phyloP scores from a whole-genome alignment of 257 asterid species.

The Misopates orontium region DNA sequence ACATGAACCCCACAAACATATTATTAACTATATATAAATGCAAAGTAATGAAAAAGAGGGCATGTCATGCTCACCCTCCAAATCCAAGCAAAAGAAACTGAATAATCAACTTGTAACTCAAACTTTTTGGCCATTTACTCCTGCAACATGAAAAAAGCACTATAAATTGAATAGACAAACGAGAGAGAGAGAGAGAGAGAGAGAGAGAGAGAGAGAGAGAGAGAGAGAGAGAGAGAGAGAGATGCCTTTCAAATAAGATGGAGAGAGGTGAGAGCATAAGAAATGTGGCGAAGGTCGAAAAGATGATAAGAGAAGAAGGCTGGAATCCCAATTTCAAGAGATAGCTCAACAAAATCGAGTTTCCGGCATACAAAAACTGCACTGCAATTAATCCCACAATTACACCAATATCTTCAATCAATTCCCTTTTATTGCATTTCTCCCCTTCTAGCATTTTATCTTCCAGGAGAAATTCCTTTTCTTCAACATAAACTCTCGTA shows the following conservation, averaged over 20 bases:
- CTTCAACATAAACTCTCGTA: slow-evolving; percentile 23
- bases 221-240: not conserved
- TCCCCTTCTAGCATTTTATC: slow-evolving; percentile 15
- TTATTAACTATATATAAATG: too few species aligned
- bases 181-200: too few species aligned
- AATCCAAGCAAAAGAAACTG: slow-evolving; percentile 68
- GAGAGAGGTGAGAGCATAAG: slow-evolving; percentile 66
- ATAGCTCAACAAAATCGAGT: slow-evolving; percentile 65
- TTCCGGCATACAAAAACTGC: slow-evolving; percentile 77
- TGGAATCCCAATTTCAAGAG: slow-evolving; percentile 65
- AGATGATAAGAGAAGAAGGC: slow-evolving; percentile 66
- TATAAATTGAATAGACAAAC: too few species aligned
- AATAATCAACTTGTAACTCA: slow-evolving; percentile 50
- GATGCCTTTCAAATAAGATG: slow-evolving; percentile 63
- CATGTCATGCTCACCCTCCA: slow-evolving; percentile 71
- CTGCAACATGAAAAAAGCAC: slow-evolving; percentile 39
- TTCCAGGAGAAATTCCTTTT: slow-evolving; percentile 7
- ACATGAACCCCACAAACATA: too few species aligned
- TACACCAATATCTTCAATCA: slow-evolving; percentile 51
- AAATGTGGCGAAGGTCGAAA: slow-evolving; percentile 70
- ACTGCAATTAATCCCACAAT: slow-evolving; percentile 60
- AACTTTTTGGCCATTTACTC: slow-evolving; percentile 68
- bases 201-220: too few species aligned
- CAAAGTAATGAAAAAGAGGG: too few species aligned
- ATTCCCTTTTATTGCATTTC: slow-evolving; percentile 32